A percentile compares a stretch with the other conserved stretches of the same genome.
These are phyloP conservation scores for Fusarium proliferatum DNA, from an alignment of 2,329 filamentous ascomycete species.

Conservation along the genomic window DNA sequence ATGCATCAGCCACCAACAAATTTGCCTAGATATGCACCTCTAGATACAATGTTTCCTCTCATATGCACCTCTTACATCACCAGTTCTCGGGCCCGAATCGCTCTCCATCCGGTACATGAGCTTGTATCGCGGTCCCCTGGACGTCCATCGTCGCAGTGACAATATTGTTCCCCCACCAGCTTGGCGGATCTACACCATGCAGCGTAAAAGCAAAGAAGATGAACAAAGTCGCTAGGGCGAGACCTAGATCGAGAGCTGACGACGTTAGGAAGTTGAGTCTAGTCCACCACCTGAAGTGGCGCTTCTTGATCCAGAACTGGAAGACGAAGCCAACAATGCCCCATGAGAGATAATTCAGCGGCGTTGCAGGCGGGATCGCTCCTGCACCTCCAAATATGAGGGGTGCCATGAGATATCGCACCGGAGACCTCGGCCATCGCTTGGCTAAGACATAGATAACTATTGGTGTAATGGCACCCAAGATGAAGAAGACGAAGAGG, in stretches of 20 bases:
- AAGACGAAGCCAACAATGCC: constrained; percentile 77
- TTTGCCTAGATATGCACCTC: background rate
- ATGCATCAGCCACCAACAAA: constrained; percentile 18
- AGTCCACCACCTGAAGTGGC: constrained; percentile 77
- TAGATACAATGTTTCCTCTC: background rate
- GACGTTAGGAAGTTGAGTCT: constrained; percentile 79
- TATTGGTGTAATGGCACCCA: constrained; percentile 66
- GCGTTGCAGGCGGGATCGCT: constrained; percentile 73
- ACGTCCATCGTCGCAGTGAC: constrained; percentile 71
- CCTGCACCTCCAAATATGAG: constrained; percentile 71
- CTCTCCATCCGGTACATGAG: constrained; percentile 62
- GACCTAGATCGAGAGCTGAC: constrained; percentile 75
- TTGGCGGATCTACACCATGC: constrained; percentile 68
- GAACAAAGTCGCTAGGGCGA: constrained; percentile 73
- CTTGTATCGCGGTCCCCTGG: constrained; percentile 68
- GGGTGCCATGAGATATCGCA: constrained; percentile 68
- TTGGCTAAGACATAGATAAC: constrained; percentile 62
- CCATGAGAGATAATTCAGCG: constrained; percentile 81
- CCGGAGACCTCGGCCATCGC: constrained; percentile 62
- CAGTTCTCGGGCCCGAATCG: constrained; percentile 71
- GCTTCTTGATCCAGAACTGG: constrained; percentile 74
- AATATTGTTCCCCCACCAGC: constrained; percentile 76
- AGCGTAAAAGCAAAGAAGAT: constrained; percentile 78
- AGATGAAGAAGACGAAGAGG: constrained; percentile 68
- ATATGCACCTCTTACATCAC: constrained; percentile 47